Conservation (phyloP, 2,329 filamentous ascomycete genomes). For the Stagonosporopsis rhizophila region DNA sequence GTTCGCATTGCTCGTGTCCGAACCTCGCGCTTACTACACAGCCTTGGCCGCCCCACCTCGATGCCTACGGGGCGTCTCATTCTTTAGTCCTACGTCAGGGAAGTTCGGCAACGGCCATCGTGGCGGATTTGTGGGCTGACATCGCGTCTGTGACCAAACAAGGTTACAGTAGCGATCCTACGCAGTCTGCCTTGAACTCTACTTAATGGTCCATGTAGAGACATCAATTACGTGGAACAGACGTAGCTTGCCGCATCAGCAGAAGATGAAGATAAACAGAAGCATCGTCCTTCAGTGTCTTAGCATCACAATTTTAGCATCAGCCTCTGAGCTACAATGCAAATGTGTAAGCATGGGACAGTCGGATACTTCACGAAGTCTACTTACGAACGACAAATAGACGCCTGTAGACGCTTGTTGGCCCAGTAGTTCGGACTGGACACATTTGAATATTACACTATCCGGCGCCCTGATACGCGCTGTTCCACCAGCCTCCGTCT, state of each 20-base stretch:
- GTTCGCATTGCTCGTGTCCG: slow-evolving; percentile 16
- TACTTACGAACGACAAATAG: slow-evolving; percentile 3
- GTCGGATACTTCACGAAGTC: background rate
- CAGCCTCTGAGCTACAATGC: slow-evolving; percentile 13
- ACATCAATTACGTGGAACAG: background rate
- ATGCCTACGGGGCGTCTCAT: background rate
- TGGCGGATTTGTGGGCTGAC: background rate
- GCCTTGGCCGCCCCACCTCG: slow-evolving; percentile 7
- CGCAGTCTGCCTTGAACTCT: background rate
- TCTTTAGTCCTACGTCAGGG: background rate
- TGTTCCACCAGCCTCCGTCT: slow-evolving; percentile 37
- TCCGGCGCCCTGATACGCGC: slow-evolving; percentile 28
- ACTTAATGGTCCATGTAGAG: background rate
- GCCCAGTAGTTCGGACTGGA: slow-evolving; percentile 31
- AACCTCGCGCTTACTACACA: slow-evolving; percentile 12
- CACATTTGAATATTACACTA: slow-evolving; percentile 29
- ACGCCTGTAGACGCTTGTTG: slow-evolving; percentile 30
- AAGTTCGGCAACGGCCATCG: background rate
- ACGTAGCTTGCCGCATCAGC: background rate
- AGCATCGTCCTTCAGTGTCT: background rate
- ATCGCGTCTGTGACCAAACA: background rate
- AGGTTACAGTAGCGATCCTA: background rate
- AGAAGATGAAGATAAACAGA: background rate
- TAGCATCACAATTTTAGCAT: background rate
- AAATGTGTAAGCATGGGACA: slow-evolving; percentile 29